phyloP scores from a whole-genome alignment of 345 rosid genomes.

The Populus euphratica region DNA sequence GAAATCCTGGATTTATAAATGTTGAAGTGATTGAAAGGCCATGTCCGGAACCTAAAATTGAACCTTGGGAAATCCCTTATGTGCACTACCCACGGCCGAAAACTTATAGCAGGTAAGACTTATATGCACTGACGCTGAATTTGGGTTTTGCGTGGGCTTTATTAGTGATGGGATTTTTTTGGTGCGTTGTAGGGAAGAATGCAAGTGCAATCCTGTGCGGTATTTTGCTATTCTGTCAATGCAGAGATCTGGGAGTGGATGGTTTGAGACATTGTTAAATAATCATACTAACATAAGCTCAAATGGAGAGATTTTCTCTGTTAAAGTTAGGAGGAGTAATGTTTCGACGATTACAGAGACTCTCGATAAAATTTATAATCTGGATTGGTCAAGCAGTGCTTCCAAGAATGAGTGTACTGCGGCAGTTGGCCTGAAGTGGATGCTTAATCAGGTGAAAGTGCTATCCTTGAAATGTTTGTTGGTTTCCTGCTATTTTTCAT shows the following conservation, averaged over 20 bases:
- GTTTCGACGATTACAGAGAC: conserved; percentile 66
- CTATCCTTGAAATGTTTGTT: background rate
- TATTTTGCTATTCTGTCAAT: conserved; percentile 91
- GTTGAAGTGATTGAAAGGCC: conserved; percentile 53
- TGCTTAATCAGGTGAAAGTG: conserved; percentile 90
- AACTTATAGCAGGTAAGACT: conserved; percentile 67
- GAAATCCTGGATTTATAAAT: conserved; percentile 44
- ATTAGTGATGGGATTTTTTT: conserved; percentile 13
- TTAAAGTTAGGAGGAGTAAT: conserved; percentile 84
- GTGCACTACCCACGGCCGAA: conserved; percentile 79
- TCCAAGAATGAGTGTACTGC: conserved; percentile 97
- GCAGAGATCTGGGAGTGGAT: conserved; percentile 99
- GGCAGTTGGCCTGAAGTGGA: conserved; percentile 98
- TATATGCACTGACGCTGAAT: background rate
- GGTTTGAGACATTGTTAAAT: conserved; percentile 95
- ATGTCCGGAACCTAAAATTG: conserved; percentile 69
- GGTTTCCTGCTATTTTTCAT: background rate
- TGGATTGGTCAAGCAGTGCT: conserved; percentile 94
- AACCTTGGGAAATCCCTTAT: conserved; percentile 92
- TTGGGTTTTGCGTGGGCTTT: background rate
- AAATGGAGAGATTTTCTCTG: conserved; percentile 92
- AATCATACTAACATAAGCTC: conserved; percentile 96
- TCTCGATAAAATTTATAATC: conserved; percentile 71
- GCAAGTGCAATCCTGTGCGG: conserved; percentile 84
- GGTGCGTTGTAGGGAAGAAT: conserved; percentile 67